Conservation (phyloP, 148 eudicot genomes). For the Vaccinium macrocarpon region DNA sequence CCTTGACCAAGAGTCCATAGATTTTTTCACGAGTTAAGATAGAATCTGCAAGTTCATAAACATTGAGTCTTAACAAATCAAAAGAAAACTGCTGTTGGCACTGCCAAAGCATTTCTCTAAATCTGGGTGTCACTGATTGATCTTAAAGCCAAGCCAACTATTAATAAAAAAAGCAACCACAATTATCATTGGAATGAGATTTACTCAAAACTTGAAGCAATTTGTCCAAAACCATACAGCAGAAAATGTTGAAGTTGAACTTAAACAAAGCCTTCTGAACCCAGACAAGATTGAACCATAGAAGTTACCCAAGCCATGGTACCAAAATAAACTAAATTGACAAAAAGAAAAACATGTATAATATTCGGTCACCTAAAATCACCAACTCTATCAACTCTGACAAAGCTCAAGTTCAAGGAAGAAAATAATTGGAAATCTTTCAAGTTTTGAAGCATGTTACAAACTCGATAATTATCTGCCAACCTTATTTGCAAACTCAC, state of each 20-base stretch:
- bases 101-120: no score
- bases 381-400: background rate
- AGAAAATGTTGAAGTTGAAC: background rate
- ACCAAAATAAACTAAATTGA: no score
- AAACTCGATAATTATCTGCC: background rate
- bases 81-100: background rate
- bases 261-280: background rate
- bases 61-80: background rate
- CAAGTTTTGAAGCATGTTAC: background rate
- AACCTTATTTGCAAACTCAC: background rate
- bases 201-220: background rate
- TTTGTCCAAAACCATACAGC: background rate
- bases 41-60: background rate
- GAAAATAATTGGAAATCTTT: slow-evolving; percentile 1
- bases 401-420: background rate
- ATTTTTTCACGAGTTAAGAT: background rate
- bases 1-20: background rate
- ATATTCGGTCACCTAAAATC: no score
- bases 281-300: background rate
- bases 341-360: no score
- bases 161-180: no score
- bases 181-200: background rate
- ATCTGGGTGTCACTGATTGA: background rate
- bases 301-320: background rate
- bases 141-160: background rate